Conservation (phyloP, 352 stramenopile genomes). For the Phytophthora sp. region DNA sequence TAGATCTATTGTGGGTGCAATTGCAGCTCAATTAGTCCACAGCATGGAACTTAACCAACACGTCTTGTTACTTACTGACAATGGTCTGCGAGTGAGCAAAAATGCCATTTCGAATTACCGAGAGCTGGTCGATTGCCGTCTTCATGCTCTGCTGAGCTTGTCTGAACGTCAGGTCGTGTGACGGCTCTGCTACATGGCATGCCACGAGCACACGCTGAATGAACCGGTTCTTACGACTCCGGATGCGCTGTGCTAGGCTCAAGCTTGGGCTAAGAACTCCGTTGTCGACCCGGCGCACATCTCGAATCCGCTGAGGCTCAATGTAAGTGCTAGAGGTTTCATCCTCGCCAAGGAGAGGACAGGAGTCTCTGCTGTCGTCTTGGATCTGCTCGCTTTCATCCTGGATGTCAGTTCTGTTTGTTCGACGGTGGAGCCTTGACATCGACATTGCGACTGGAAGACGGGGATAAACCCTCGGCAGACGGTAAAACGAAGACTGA, state of each 20-base stretch:
- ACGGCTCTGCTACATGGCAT: constrained; percentile 51
- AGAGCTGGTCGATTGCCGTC: constrained; percentile 47
- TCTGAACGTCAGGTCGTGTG: constrained; percentile 59
- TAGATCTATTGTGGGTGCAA: constrained; percentile 28
- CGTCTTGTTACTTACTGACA: constrained; percentile 47
- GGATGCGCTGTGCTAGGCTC: constrained; percentile 35
- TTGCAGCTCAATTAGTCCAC: neutral
- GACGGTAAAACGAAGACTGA: neutral
- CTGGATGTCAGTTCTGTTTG: neutral
- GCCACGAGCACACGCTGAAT: constrained; percentile 68
- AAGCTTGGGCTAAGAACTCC: constrained; percentile 11
- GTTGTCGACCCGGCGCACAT: constrained; percentile 37
- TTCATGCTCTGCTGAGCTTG: constrained; percentile 50
- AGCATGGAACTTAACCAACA: neutral
- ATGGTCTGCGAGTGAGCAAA: constrained; percentile 56
- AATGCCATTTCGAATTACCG: constrained; percentile 43
- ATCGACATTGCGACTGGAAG: constrained; percentile 11
- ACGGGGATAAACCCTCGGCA: neutral
- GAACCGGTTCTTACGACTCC: constrained; percentile 65
- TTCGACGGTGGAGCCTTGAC: constrained; percentile 3
- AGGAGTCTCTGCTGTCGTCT: constrained; percentile 16
- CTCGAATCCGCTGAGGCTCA: constrained; percentile 16
- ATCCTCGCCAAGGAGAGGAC: constrained; percentile 28
- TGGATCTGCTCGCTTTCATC: neutral
- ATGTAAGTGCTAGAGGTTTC: neutral